phyloP scores from a whole-genome alignment of 2,329 filamentous ascomycete species.

The Colletotrichum tabaci region DNA sequence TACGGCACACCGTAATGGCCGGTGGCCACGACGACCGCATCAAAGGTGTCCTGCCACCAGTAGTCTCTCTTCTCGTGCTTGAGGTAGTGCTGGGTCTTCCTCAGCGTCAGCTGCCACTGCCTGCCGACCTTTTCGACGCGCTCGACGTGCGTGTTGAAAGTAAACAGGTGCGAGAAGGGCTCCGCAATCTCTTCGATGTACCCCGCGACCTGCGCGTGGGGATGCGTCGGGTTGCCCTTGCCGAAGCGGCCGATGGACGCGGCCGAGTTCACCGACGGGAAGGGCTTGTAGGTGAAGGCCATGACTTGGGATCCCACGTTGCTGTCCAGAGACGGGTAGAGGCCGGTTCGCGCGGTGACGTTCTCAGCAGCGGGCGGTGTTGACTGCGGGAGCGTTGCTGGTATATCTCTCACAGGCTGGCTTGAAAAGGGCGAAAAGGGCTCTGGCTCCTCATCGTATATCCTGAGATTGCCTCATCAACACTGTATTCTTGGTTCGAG shows the following conservation, averaged over 20 bases:
- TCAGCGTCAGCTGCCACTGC: slow-evolving; percentile 65
- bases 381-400: slow-evolving; percentile 56
- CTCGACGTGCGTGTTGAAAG: slow-evolving; percentile 71
- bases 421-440: slow-evolving; percentile 54
- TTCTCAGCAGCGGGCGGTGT: slow-evolving; percentile 53
- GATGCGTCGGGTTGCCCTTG: slow-evolving; percentile 67
- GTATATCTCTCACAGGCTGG: slow-evolving; percentile 60
- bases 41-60: slow-evolving; percentile 57
- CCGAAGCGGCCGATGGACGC: slow-evolving; percentile 53
- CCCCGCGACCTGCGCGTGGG: slow-evolving; percentile 54
- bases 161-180: slow-evolving; percentile 62
- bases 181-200: slow-evolving; percentile 68
- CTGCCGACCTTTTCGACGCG: slow-evolving; percentile 59
- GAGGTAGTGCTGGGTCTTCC: slow-evolving; percentile 59
- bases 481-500: slow-evolving; percentile 43
- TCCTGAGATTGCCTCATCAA: slow-evolving; percentile 58
- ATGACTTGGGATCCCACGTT: slow-evolving; percentile 70
- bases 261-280: slow-evolving; percentile 57
- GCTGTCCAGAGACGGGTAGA: slow-evolving; percentile 67
- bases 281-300: slow-evolving; percentile 68
- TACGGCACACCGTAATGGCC: slow-evolving; percentile 58
- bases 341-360: slow-evolving; percentile 49
- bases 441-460: slow-evolving; percentile 63
- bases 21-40: slow-evolving; percentile 58
- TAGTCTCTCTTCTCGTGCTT: slow-evolving; percentile 54